Conservation (phyloP, 2,329 filamentous ascomycete species). For the Xylaria sp. region DNA sequence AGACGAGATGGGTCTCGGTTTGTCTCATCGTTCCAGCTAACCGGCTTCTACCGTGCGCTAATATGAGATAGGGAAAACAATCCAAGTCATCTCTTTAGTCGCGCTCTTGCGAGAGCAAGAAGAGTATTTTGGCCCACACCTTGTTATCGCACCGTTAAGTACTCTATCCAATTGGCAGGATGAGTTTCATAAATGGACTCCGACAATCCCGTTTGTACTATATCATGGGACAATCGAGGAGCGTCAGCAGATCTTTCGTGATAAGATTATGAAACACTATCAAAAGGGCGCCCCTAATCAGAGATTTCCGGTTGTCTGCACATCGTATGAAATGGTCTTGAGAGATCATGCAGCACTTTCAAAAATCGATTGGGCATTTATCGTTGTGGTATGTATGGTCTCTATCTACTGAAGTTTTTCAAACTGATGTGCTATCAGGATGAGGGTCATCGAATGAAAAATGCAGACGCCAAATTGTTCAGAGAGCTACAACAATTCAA, state of each 20-base stretch:
- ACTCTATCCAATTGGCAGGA: constrained; percentile 96
- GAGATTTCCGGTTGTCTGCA: constrained; percentile 91
- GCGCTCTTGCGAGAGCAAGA: constrained; percentile 90
- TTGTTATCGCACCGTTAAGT: constrained; percentile 90
- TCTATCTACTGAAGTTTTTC: neutral
- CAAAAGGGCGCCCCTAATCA: constrained; percentile 67
- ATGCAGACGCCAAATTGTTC: constrained; percentile 92
- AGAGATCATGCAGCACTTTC: constrained; percentile 84
- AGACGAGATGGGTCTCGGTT: constrained; percentile 89
- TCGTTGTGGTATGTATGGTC: constrained; percentile 78
- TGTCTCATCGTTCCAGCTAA: constrained; percentile 39
- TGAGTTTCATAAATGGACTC: constrained; percentile 92
- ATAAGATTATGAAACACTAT: constrained; percentile 76
- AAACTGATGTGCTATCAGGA: constrained; percentile 65
- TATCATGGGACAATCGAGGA: constrained; percentile 89
- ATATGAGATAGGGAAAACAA: constrained; percentile 75
- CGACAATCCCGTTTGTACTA: constrained; percentile 85
- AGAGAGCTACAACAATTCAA: constrained; percentile 88
- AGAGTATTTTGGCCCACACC: constrained; percentile 83
- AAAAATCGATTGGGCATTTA: constrained; percentile 94
- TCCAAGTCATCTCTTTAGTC: constrained; percentile 89
- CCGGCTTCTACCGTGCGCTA: constrained; percentile 6
- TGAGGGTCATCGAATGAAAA: constrained; percentile 97
- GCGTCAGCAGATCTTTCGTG: constrained; percentile 78
- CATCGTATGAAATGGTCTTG: constrained; percentile 95